Base-by-base conservation (phyloP, 2,329 filamentous ascomycete species). In the Lachnum nothofagi region DNA sequence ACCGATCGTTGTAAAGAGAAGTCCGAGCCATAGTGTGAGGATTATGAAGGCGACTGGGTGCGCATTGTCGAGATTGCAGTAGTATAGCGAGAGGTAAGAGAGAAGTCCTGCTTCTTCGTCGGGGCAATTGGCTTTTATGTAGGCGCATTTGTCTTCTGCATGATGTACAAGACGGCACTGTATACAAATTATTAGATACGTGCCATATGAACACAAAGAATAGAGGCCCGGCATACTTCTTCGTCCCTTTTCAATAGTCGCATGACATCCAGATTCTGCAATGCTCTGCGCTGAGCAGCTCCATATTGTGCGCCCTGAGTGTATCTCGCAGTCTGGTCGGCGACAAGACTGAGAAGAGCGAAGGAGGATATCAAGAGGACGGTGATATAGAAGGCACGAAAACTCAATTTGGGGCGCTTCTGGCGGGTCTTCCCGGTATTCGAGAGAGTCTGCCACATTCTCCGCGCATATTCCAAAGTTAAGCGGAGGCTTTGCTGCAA, bases 1-100 rank as follows among this genome's bases (percentile, higher is more conserved):
- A 51, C 93, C 93, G 56, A 98, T 96, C 12, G 93, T 97, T 59
- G 87, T 91, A 70, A 98, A 98, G 6, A 98, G 80, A 46, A 97
- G 72, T 31, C 81, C 86, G 5, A 96, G 79, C 93, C 93, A 98
- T 52, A 83, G 60, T 14, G 88, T 78, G 39, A 98, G 74, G 35
- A 95, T 72, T 19, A 74, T 65, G 63, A 98, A 94, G n/a, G 87
- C 89, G 39, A 95, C 56, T 1, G 86, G 83, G 63, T 88, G 84
- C 12, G 75, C 81, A 46, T 80, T 69, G 46, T 75, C 73, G 27
- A 95, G 74, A 37, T 73, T 72, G 75, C 93, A 98, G 69, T 95
- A 98, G 74, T 95, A 98, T 46, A 97, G 75, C 17, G 83, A 78
- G 40, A 97, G 79, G 69, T 98, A 98, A 22, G 88, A 86, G 49